Evolutionary conservation across 495 filamentous ascomycete genomes (phyloP).

Genomic region (Friedmanniomyces simplex): DNA sequence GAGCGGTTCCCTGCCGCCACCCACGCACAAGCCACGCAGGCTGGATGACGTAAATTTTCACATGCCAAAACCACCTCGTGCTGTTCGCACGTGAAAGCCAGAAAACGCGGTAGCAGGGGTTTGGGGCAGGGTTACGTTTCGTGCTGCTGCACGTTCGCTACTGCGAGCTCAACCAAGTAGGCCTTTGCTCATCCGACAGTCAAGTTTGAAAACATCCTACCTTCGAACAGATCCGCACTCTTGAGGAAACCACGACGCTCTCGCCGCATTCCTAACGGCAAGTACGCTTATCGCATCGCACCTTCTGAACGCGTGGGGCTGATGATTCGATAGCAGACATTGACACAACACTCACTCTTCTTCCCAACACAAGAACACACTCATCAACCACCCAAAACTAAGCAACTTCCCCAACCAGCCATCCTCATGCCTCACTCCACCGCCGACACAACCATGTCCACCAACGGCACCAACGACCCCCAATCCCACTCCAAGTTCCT

Average conservation of each 20-base stretch:
- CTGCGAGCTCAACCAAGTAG: neutral
- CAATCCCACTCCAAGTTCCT: conserved; percentile 33
- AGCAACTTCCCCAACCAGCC: neutral
- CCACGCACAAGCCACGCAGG: neutral
- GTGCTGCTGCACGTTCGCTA: no score
- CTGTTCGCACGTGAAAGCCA: neutral
- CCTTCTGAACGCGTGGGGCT: neutral
- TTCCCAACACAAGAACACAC: no score
- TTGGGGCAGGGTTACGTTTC: no score
- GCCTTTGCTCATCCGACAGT: neutral
- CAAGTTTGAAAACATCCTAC: no score
- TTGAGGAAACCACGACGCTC: no score
- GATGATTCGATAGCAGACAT: neutral
- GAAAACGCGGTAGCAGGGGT: neutral
- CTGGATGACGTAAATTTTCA: neutral
- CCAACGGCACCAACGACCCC: conserved; percentile 53
- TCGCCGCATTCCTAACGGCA: neutral
- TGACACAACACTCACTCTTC: no score
- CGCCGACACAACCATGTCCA: conserved; percentile 21
- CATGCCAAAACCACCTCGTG: neutral
- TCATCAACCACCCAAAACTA: neutral
- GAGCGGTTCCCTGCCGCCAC: neutral
- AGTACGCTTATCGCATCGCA: neutral
- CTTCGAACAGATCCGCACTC: no score
- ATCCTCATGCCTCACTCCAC: conserved; percentile 36